Conservation (phyloP, 495 filamentous ascomycete species). For the Talaromyces adpressus region DNA sequence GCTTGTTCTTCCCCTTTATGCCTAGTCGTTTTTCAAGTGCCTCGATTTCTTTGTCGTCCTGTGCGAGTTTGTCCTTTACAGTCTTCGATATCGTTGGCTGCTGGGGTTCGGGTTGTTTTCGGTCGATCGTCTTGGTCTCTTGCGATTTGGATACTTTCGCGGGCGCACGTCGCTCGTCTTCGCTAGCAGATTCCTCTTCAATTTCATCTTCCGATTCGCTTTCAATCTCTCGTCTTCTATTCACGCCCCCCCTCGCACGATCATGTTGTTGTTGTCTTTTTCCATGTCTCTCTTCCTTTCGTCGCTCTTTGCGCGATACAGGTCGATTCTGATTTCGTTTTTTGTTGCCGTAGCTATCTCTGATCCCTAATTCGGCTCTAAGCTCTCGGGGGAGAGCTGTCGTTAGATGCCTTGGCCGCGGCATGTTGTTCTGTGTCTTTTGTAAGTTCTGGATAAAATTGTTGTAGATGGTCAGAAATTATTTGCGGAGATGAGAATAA, state of each 20-base stretch:
- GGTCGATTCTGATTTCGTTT: conserved; percentile 33
- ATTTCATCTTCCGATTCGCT: conserved; percentile 19
- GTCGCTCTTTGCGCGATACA: conserved; percentile 51
- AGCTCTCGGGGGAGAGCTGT: conserved; percentile 58
- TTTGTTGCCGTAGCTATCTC: conserved; percentile 32
- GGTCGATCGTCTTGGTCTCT: conserved; percentile 24
- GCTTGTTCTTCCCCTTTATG: conserved; percentile 67
- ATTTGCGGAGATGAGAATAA: neutral
- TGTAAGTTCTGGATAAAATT: neutral
- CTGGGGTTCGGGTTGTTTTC: conserved; percentile 16
- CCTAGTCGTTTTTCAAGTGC: conserved; percentile 85
- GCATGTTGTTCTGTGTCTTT: conserved; percentile 20
- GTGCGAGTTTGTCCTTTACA: conserved; percentile 54
- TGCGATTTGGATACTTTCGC: conserved; percentile 37
- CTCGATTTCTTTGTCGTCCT: conserved; percentile 82
- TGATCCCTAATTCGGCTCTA: conserved; percentile 50
- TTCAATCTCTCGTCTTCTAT: conserved; percentile 15
- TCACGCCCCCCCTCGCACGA: conserved; percentile 4
- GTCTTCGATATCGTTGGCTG: conserved; percentile 43
- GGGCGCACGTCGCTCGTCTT: conserved; percentile 13
- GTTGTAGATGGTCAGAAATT: neutral
- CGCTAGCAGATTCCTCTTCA: conserved; percentile 18
- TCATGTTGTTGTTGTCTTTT: conserved; percentile 36
- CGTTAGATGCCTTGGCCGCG: conserved; percentile 42
- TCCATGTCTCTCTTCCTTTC: conserved; percentile 50